Evolutionary conservation across 2,329 filamentous ascomycete genomes (phyloP).

Genomic region (Herpotrichia juniperi): DNA sequence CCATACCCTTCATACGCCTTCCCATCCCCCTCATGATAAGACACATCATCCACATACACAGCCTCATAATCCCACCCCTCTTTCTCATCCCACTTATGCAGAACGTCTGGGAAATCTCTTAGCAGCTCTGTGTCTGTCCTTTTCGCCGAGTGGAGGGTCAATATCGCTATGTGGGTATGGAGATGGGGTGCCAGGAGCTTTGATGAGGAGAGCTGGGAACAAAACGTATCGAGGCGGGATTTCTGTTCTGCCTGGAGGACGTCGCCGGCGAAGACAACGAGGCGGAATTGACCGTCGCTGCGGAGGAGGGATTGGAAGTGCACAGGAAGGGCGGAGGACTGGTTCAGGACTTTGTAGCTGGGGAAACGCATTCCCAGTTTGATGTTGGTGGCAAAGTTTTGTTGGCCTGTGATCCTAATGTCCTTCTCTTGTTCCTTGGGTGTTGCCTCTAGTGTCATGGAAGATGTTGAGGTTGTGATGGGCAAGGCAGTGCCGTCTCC

Average conservation of each 20-base stretch:
- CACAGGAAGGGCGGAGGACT: constrained; percentile 62
- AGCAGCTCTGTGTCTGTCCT: constrained; percentile 53
- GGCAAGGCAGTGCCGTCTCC: constrained; percentile 58
- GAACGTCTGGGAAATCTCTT: constrained; percentile 49
- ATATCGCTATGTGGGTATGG: constrained; percentile 62
- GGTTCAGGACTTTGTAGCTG: constrained; percentile 65
- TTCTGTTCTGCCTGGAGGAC: constrained; percentile 54
- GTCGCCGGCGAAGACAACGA: constrained; percentile 68
- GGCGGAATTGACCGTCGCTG: constrained; percentile 63
- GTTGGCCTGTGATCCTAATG: constrained; percentile 40
- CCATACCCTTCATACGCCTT: constrained; percentile 64
- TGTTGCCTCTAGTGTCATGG: too few relatives aligned
- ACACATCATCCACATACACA: constrained; percentile 54
- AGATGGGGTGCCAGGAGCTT: constrained; percentile 54
- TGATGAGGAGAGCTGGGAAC: constrained; percentile 47
- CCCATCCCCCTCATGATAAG: constrained; percentile 51
- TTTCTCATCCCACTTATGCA: constrained; percentile 51
- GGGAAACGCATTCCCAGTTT: constrained; percentile 64
- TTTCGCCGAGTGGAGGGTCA: constrained; percentile 64
- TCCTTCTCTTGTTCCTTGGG: too few relatives aligned
- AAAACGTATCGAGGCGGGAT: constrained; percentile 55
- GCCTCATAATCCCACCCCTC: constrained; percentile 50
- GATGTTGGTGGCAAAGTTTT: constrained; percentile 52
- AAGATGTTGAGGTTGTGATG: too few relatives aligned
- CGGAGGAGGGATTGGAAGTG: constrained; percentile 63